Evolutionary conservation across 768 basidiomycete genomes (phyloP), one percentile per base, ranked within the genome.

Genomic region (Lentinula sp.): DNA sequence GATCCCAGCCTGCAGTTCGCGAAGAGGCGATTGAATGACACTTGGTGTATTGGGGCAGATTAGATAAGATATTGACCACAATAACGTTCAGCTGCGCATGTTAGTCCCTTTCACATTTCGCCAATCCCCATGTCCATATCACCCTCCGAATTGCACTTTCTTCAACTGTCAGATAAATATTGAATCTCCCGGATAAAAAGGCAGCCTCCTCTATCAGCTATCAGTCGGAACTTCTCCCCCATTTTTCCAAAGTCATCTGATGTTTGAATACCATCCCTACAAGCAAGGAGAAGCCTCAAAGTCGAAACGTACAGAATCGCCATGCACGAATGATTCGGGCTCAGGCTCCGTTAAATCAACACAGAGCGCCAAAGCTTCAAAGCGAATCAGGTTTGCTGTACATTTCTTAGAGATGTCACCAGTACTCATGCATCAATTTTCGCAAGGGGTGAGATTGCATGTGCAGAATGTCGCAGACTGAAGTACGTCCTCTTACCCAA

Each of bases 381-480:
- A 75, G 56, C 71, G 79, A 28, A 75, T 75, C 32, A 67, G 74
- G 75, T 79, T 64, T 69, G 59, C 28, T 61, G 6, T 4, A 2
- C 5, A 33, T 9, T 61, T 42, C 57, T 62, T 6, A 60, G 56
- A 55, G 18, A 53, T 51, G 16, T n/a, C n/a, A 20, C 54, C 46
- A 41, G 23, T 33, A 23, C 33, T 41, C 12, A 45, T 55, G 28
- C 53, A 37, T 33, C 52, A 64, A 36, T 9, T 43, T 46, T 51
- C 45, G 28, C 10, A 48, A 76, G 76, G 52, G 76, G 77, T 18
- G 76, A 79, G 60, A 77, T 79, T 37, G 76, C 77, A 4, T 79
- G 77, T 62, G 75, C 77, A 32, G 77, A 79, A 61, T 79, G 79
- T 62, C 72, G 77, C 18, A 68, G 78, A 58, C 68, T 81, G 16